Evolutionary conservation across 306 rosid species (phyloP), one percentile per base, ranked within the genome.

Genomic region (Corylus heterophylla): DNA sequence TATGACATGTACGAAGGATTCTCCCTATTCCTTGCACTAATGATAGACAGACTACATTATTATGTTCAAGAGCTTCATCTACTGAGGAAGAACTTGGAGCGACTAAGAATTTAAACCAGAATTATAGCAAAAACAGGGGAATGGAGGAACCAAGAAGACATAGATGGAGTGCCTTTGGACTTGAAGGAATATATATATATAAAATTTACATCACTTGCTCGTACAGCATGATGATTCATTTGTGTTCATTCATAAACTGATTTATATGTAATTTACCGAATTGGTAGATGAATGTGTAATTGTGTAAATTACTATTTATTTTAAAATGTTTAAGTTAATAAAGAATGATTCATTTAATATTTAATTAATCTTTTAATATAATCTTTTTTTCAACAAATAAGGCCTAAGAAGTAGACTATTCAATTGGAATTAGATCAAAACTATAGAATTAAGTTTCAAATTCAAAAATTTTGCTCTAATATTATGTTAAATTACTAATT

Each of bases 31-130:
- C 88, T 92, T 70, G 95, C 86, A n/a, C 67, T 92, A 82, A 29
- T 90, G 54, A 85, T 90, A 61, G 95, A 90, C 74, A 87, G 95
- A 71, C 86, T 81, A 37, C 93, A 90, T 75, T 89, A 80, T 78
- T 83, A 86, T 44, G 71, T 86, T 71, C 76, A 85, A 77, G 95
- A 90, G 88, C 81, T 92, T 74, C 18, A 70, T 69, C 70, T 55
- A 55, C 87, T 80, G 37, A 89, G 93, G 80, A 86, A 76, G 78
- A 67, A 17, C 48, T 12, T 62, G 56, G 88, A 83, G 80, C 66
- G n/a, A 58, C 69, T 76, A 3, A 82, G 83, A 74, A 77, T 64
- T 74, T 50, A 45, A 63, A 18, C 11, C 69, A 69, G 9, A 78
- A 29, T 72, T 25, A 22, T 14, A 0, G 20, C 49, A 31, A 54